Percentiles rank a stretch among this genome's conserved stretches.
Conservation (phyloP, 805 yeast species). For the Priceomyces medius region DNA sequence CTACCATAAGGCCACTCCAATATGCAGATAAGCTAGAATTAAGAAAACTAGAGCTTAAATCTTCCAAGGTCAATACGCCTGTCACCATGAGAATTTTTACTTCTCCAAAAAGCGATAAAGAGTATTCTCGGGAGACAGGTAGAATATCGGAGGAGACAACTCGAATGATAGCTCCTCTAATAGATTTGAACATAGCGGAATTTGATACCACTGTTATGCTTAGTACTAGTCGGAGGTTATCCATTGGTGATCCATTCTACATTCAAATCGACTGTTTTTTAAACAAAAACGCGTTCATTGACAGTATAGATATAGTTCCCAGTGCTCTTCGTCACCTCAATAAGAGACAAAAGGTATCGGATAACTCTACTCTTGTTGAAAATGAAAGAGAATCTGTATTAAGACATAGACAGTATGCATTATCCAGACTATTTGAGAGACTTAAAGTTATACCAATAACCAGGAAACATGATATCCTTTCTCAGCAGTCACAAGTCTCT, state of each 20-base stretch:
- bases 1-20: conserved; percentile 47
- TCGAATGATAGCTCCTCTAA: conserved; percentile 59
- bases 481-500: conserved; percentile 25
- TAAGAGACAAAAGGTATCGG: conserved; percentile 22
- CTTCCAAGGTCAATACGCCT: conserved; percentile 21
- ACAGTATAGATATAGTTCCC: not conserved
- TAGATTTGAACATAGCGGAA: conserved; percentile 52
- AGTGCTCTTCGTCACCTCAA: conserved; percentile 10
- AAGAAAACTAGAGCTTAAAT: conserved; percentile 31
- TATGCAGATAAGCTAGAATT: conserved; percentile 45
- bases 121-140: conserved; percentile 63
- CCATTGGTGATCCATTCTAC: conserved; percentile 75
- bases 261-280: conserved; percentile 69
- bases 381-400: conserved; percentile 51
- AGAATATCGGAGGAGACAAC: conserved; percentile 73
- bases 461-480: conserved; percentile 16
- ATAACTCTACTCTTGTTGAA: conserved; percentile 36
- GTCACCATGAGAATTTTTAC: conserved; percentile 37
- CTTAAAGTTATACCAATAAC: conserved; percentile 33
- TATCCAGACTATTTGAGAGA: conserved; percentile 54
- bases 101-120: conserved; percentile 12
- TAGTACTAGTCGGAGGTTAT: conserved; percentile 51
- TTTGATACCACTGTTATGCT: conserved; percentile 60
- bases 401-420: conserved; percentile 54
- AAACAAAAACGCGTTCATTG: conserved; percentile 34